These are phyloP conservation scores for Mycosphaerella arachidis DNA, from an alignment of 2,329 filamentous ascomycete genomes.

Conservation along the genomic window DNA sequence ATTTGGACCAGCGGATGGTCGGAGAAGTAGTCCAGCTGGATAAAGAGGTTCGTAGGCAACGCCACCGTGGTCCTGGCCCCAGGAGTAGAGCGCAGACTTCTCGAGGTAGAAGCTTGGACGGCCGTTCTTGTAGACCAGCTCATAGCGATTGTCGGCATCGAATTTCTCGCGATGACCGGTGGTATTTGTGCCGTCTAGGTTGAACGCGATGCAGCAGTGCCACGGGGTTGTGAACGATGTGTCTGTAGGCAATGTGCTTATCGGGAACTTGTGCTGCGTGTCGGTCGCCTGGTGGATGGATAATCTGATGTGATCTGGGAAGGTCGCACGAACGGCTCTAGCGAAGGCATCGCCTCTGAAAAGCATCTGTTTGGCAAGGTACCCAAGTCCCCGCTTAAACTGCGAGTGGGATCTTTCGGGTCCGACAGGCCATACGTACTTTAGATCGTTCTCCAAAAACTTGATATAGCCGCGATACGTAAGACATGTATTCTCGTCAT, in stretches of 20 bases:
- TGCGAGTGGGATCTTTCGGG: constrained; percentile 7
- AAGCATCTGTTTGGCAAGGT: constrained; percentile 18
- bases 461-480: constrained; percentile 16
- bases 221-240: constrained; percentile 15
- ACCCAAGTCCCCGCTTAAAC: constrained; percentile 14
- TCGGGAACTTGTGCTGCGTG: constrained; percentile 9
- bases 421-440: constrained; percentile 14
- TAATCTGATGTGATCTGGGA: constrained; percentile 10
- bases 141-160: constrained; percentile 12
- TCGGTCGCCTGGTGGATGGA: constrained; percentile 9
- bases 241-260: constrained; percentile 10
- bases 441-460: constrained; percentile 13
- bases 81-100: constrained; percentile 7
- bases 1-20: constrained; percentile 5
- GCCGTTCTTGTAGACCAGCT: constrained; percentile 9
- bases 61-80: constrained; percentile 5
- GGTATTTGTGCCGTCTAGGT: constrained; percentile 19
- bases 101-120: constrained; percentile 14
- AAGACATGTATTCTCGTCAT: constrained; percentile 13
- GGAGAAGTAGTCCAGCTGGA: constrained; percentile 9
- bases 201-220: constrained; percentile 17
- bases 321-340: constrained; percentile 10
- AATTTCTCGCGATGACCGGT: constrained; percentile 11
- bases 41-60: constrained; percentile 12
- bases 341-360: constrained; percentile 19